Base-by-base conservation (phyloP, 768 basidiomycete genomes). In the Podaxis sp. region DNA sequence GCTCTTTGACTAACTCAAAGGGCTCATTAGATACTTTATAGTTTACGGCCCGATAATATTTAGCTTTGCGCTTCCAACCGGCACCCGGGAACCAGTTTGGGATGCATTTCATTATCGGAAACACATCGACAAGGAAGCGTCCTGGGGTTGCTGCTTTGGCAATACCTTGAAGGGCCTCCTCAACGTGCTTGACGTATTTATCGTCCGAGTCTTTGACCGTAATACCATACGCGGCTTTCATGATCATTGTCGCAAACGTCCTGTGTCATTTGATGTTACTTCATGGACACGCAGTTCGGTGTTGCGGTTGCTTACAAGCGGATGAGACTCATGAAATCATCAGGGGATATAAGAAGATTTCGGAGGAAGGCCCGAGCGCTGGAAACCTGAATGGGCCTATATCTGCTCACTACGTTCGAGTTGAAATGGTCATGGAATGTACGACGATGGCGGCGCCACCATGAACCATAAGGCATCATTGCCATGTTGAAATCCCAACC, bases 1-100 rank as follows among this genome's bases (percentile, higher is more conserved):
- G 24, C 33, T 53, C 57, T 12, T 55, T 49, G n/a, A 59, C 64
- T 20, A 49, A 17, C 4, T 40, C 40, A 11, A 48, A 64, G 3
- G 58, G 53, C 6, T 60, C n/a, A 12, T 51, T 28, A 11, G 48
- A 12, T 7, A 54, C 37, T 6, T n/a, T 17, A 17, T 41, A 28
- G 28, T 22, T n/a, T 12, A 36, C 30, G 20, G 36, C 20, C 52
- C 51, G 28, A 17, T 17, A 58, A n/a, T 15, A 36, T n/a, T 20
- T 59, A 20, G 50, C 54, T 37, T 57, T 59, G 24, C 65, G 68
- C 63, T 73, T 70, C 67, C 73, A 78, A 2, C 69, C 71, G 3
- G 74, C 74, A n/a, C 77, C 76, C 10, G 78, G 77, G 44, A 78
- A 51, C 77, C 77, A 80, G 0, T 64, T 44, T 0, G 78, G 78